Base-by-base conservation (phyloP, 179 eudicot genomes). In the Dionaea muscipula region DNA sequence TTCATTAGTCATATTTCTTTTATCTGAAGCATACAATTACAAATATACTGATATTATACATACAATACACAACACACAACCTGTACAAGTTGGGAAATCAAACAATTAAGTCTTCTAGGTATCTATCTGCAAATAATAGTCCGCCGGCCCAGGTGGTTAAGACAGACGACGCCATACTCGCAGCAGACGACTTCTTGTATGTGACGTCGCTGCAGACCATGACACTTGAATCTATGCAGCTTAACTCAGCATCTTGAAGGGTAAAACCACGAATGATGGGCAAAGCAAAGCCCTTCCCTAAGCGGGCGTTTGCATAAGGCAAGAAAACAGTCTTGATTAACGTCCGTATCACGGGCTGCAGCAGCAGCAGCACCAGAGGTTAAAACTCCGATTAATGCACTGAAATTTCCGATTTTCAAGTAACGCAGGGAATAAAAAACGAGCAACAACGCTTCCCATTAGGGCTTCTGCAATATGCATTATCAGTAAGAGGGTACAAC, bases 301-400 rank as follows among this genome's bases (percentile, higher is more conserved):
- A 81, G 23, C 78, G 68, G 15, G 75, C 48, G 47, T 90, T 90
- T 55, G 75, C 73, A 51, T 74, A 83, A 8, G 97, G 97, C 64
- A 84, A 44, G 26, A 81, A 57, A 60, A 82, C 75, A 27, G 83
- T 83, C 71, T 70, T 73, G 45, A 90, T 58, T 16, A 67, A 49
- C 8, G 85, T 75, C 62, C 81, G 64, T 38, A 90, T 54, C 56
- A 79, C 57, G 40, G 94, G 74, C 97, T 90, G 89, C 86, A 82
- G 47, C 26, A 50, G 33, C 51, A 28, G 20, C 22, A 5, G 16
- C 10, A 1, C 24, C 19, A 17, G 24, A 47, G 51, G 47, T 43
- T 43, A 51, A 19, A 0, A 63, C 36, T 47, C 17, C 13, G 37
- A 2, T 15, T 1, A 21, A 18, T 11, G n/a, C 6, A 53, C 16